Conservation (phyloP, 1,284 basidiomycete species). For the Mycena sp. region DNA sequence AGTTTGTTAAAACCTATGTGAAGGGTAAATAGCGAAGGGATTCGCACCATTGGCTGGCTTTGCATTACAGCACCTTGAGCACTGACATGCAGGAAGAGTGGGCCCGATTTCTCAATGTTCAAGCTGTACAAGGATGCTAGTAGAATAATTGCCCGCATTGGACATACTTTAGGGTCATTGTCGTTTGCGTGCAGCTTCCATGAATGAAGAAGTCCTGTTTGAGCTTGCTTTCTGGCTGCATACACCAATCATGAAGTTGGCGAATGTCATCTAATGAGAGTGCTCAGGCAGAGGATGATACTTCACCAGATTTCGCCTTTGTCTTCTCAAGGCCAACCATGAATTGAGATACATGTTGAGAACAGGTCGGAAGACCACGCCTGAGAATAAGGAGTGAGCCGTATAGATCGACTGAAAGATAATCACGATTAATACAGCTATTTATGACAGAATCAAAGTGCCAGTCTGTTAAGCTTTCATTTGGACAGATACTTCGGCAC, state of each 20-base stretch:
- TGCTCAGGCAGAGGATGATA: slow-evolving; percentile 31
- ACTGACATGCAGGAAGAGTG: slow-evolving; percentile 21
- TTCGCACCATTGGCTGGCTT: slow-evolving; percentile 2
- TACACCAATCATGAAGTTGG: slow-evolving; percentile 21
- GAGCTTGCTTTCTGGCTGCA: slow-evolving; percentile 20
- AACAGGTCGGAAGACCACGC: no score
- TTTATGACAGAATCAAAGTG: no score
- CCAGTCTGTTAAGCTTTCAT: no score
- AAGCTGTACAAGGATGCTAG: slow-evolving; percentile 13
- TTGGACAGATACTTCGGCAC: no score
- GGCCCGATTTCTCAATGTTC: slow-evolving; percentile 4
- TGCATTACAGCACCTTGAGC: slow-evolving; percentile 25
- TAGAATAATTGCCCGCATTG: slow-evolving; percentile 22
- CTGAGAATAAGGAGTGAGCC: no score
- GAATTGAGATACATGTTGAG: slow-evolving; percentile 24
- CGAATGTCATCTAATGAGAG: slow-evolving; percentile 31
- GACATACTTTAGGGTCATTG: slow-evolving; percentile 24
- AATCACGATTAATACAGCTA: no score
- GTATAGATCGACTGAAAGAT: no score
- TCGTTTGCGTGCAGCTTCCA: slow-evolving; percentile 32
- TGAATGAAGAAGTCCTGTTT: slow-evolving; percentile 21
- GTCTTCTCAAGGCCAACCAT: slow-evolving; percentile 34
- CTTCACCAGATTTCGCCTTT: slow-evolving; percentile 30
- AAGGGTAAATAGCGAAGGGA: not conserved
- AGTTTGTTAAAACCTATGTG: not conserved